Percentiles rank a stretch among this genome's conserved stretches.
Evolutionary conservation across 2,329 filamentous ascomycete genomes (phyloP).

Genomic region (Didymella keratinophila): DNA sequence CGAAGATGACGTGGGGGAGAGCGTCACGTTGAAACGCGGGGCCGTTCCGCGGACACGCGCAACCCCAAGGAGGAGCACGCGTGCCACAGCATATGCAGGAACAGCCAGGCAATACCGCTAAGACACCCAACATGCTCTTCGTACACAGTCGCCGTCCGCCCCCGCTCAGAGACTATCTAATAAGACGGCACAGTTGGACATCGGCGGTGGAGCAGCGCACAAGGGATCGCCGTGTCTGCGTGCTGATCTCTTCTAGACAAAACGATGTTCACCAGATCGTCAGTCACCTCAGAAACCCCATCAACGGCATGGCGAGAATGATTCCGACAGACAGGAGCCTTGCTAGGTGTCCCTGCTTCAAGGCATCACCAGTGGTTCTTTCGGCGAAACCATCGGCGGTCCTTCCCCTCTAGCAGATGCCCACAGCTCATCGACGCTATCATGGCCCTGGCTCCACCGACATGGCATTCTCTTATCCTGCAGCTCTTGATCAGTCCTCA

Average conservation of each 20-base stretch:
- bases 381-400: slow-evolving; percentile 30
- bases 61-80: neutral
- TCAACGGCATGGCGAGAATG: slow-evolving; percentile 5
- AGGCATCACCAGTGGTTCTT: slow-evolving; percentile 4
- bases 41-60: neutral
- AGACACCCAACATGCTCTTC: neutral
- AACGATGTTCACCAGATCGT: slow-evolving; percentile 8
- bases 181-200: neutral
- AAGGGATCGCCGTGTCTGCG: slow-evolving; percentile 12
- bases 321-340: neutral
- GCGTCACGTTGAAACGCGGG: neutral
- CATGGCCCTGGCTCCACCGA: slow-evolving; percentile 25
- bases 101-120: neutral
- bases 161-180: neutral
- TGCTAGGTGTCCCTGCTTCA: neutral
- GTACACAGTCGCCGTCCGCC: neutral
- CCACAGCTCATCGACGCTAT: slow-evolving; percentile 26
- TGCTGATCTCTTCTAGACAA: slow-evolving; percentile 29
- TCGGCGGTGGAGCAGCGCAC: slow-evolving; percentile 3
- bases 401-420: slow-evolving; percentile 22
- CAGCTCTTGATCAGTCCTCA: slow-evolving; percentile 2
- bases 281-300: slow-evolving; percentile 8
- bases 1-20: slow-evolving; percentile 2
- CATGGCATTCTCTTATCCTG: slow-evolving; percentile 20
- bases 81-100: slow-evolving; percentile 1